Evolutionary conservation across 345 rosid genomes (phyloP).

Genomic region (Acer campestre): DNA sequence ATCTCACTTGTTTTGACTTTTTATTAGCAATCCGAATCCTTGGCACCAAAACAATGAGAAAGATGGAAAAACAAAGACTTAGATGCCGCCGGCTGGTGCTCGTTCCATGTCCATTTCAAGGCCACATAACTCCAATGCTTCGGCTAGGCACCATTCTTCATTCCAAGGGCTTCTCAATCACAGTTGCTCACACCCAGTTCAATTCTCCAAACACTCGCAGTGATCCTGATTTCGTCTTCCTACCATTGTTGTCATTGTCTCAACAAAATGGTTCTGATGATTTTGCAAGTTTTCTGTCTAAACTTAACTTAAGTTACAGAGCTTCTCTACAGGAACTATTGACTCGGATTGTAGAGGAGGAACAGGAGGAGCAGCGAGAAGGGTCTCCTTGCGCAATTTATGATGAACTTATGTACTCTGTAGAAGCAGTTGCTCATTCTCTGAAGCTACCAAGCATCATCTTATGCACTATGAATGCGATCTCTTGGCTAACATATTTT

Average conservation of each 20-base stretch:
- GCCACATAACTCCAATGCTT: slow-evolving; percentile 28
- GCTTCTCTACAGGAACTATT: slow-evolving; percentile 32
- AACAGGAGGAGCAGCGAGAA: not conserved
- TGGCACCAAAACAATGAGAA: too few species aligned
- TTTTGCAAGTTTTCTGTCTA: slow-evolving; percentile 11
- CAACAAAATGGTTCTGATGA: slow-evolving; percentile 19
- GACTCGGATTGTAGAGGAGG: not conserved
- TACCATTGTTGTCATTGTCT: not conserved
- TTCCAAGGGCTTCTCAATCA: slow-evolving; percentile 2
- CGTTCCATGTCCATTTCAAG: slow-evolving; percentile 49
- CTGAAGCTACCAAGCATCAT: slow-evolving; percentile 19
- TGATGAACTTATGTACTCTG: slow-evolving; percentile 22
- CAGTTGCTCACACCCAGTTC: not conserved
- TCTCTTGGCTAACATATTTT: not conserved
- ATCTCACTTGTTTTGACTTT: too few species aligned
- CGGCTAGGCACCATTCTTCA: slow-evolving; percentile 10
- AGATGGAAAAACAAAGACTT: slow-evolving; percentile 2
- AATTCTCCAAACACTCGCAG: not conserved
- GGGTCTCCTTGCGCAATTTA: slow-evolving; percentile 5
- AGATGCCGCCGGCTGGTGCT: slow-evolving; percentile 9
- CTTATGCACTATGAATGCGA: slow-evolving; percentile 13
- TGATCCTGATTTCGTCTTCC: not conserved
- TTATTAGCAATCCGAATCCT: not conserved
- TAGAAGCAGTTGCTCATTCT: slow-evolving; percentile 6
- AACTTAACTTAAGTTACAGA: slow-evolving; percentile 39